Evolutionary conservation across 1,284 basidiomycete genomes (phyloP).

Genomic region (Ustilago tritici): DNA sequence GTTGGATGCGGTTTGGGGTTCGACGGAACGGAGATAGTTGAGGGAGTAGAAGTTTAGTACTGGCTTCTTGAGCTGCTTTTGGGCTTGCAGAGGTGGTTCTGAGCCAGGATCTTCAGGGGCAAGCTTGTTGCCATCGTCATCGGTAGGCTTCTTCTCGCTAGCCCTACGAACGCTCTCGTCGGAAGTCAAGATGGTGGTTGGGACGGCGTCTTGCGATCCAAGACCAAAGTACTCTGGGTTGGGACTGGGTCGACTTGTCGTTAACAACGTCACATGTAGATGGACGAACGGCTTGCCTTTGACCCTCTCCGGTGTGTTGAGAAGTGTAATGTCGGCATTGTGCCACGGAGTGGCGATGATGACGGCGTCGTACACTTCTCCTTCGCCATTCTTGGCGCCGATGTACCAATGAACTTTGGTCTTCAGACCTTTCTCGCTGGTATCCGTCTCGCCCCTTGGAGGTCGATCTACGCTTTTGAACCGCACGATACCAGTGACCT

Average conservation of each 20-base stretch:
- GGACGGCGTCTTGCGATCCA: conserved; percentile 73
- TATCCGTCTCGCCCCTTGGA: background rate
- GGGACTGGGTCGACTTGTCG: conserved; percentile 78
- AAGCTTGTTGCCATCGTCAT: background rate
- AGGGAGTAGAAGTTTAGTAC: conserved; percentile 85
- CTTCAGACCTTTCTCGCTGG: background rate
- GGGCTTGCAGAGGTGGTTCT: background rate
- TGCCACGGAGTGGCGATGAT: conserved; percentile 67
- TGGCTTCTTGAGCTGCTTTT: conserved; percentile 44
- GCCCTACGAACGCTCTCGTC: conserved; percentile 53
- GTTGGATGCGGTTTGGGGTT: conserved; percentile 36
- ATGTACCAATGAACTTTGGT: conserved; percentile 57
- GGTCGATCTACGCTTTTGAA: conserved; percentile 22
- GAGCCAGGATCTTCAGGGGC: conserved; percentile 3
- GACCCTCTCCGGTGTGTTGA: conserved; percentile 71
- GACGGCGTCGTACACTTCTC: conserved; percentile 63
- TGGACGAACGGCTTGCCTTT: conserved; percentile 81
- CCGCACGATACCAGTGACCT: conserved; percentile 64
- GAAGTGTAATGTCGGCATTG: conserved; percentile 60
- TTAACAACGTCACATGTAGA: conserved; percentile 88
- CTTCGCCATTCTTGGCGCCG: conserved; percentile 59
- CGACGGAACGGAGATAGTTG: conserved; percentile 81
- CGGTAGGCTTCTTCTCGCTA: conserved; percentile 5
- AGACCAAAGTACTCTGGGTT: conserved; percentile 79
- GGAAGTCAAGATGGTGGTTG: conserved; percentile 79